A percentile compares a stretch with the other conserved stretches of the same genome.
Conservation (phyloP, 805 yeast species). For the Debaryomyces prosopidis region DNA sequence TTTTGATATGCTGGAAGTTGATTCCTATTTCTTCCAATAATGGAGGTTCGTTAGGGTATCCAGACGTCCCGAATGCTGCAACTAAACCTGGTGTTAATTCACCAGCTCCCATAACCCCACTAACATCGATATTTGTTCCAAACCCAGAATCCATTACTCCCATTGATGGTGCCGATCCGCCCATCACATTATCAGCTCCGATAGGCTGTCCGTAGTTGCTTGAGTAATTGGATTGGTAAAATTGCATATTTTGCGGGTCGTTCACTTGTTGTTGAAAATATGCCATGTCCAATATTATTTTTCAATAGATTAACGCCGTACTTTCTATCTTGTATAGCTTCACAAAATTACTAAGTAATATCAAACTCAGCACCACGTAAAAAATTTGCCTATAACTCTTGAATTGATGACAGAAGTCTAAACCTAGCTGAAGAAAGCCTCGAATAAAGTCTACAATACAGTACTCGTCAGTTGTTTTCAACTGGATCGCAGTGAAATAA, state of each 20-base stretch:
- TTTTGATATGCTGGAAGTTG: conserved; percentile 82
- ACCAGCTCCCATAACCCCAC: conserved; percentile 44
- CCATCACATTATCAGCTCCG: conserved; percentile 14
- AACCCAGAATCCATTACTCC: conserved; percentile 43
- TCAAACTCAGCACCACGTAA: background rate
- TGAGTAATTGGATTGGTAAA: conserved; percentile 43
- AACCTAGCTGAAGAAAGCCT: background rate
- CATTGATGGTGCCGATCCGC: conserved; percentile 16
- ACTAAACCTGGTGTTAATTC: conserved; percentile 71
- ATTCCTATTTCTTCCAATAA: conserved; percentile 90
- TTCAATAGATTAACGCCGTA: background rate
- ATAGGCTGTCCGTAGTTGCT: conserved; percentile 18
- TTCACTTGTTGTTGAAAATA: conserved; percentile 38
- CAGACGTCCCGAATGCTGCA: conserved; percentile 90
- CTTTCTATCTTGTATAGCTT: background rate
- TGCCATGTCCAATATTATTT: conserved; percentile 28
- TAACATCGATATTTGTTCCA: conserved; percentile 35
- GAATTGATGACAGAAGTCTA: background rate
- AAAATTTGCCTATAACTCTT: background rate
- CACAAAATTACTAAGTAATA: background rate
- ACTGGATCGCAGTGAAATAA: no score
- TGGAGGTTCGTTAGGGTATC: conserved; percentile 95
- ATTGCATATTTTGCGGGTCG: conserved; percentile 40
- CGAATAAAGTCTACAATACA: no score
- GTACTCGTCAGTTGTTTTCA: no score